These are phyloP conservation scores for Psidium friedrichsthalianum DNA, from an alignment of 345 rosid genomes.

Conservation along the genomic window DNA sequence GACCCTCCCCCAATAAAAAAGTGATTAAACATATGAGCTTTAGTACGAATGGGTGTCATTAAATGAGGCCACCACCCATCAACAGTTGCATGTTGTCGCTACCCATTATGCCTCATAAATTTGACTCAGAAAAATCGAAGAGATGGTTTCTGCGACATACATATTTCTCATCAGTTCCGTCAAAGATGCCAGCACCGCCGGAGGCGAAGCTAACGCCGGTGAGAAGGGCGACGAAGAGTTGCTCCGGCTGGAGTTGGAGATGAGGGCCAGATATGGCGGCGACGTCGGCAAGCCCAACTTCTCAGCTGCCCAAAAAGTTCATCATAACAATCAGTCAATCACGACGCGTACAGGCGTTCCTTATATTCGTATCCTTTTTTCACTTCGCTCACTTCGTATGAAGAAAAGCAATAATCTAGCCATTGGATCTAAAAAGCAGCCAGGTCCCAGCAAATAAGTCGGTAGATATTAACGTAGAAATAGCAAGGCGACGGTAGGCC, in stretches of 20 bases:
- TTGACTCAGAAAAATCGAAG: neutral
- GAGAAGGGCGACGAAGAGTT: conserved; percentile 8
- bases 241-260: neutral
- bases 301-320: conserved; percentile 29
- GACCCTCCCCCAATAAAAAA: neutral
- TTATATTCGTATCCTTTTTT: neutral
- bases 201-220: conserved; percentile 61
- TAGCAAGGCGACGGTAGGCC: neutral
- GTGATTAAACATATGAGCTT: neutral
- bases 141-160: conserved; percentile 1
- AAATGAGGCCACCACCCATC: neutral
- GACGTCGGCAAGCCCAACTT: conserved; percentile 48
- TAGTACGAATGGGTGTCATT: neutral
- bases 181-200: conserved; percentile 22
- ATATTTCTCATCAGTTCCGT: conserved; percentile 3
- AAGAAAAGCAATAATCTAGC: neutral
- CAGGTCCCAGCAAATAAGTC: neutral
- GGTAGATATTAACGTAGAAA: neutral
- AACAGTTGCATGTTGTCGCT: neutral
- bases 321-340: neutral
- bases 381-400: neutral
- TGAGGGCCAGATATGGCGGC: conserved; percentile 44
- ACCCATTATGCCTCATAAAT: neutral
- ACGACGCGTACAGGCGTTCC: neutral
- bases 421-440: neutral